Conservation (phyloP, 2,329 filamentous ascomycete species). For the Penicillium griseofulvum region DNA sequence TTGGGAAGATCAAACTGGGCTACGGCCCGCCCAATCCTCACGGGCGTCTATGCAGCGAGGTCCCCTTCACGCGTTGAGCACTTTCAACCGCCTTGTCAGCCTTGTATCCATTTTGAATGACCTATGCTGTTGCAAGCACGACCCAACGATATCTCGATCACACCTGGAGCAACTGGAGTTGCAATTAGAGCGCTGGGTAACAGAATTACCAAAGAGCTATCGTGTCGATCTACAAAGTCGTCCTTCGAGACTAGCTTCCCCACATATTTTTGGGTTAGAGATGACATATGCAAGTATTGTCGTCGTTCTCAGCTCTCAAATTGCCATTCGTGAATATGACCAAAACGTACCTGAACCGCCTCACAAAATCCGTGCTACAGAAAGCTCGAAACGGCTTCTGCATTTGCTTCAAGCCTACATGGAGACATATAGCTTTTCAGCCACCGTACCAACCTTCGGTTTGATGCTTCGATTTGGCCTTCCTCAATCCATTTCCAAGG, state of each 20-base stretch:
- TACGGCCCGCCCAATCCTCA: constrained; percentile 27
- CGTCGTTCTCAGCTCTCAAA: constrained; percentile 25
- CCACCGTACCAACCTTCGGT: constrained; percentile 43
- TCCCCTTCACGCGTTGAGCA: constrained; percentile 50
- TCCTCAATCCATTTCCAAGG: constrained; percentile 13
- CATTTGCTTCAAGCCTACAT: constrained; percentile 39
- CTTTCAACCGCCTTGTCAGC: constrained; percentile 52
- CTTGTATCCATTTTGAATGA: constrained; percentile 37
- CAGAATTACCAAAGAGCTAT: constrained; percentile 31
- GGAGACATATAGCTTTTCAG: constrained; percentile 42
- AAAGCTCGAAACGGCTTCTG: constrained; percentile 36
- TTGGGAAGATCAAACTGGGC: constrained; percentile 56
- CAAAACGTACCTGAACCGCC: constrained; percentile 19
- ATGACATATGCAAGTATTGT: constrained; percentile 34
- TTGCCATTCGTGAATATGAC: constrained; percentile 25
- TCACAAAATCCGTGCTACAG: constrained; percentile 30
- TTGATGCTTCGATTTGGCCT: constrained; percentile 39
- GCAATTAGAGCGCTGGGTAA: constrained; percentile 33
- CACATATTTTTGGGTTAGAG: constrained; percentile 36
- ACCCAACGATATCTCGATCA: constrained; percentile 20
- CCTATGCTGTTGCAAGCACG: constrained; percentile 28
- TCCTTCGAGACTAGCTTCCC: constrained; percentile 25
- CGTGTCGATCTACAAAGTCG: constrained; percentile 29
- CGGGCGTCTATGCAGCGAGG: constrained; percentile 35
- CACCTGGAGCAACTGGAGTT: constrained; percentile 31